phyloP scores from a whole-genome alignment of 441 rosid genomes.

The Gossypium laxum region DNA sequence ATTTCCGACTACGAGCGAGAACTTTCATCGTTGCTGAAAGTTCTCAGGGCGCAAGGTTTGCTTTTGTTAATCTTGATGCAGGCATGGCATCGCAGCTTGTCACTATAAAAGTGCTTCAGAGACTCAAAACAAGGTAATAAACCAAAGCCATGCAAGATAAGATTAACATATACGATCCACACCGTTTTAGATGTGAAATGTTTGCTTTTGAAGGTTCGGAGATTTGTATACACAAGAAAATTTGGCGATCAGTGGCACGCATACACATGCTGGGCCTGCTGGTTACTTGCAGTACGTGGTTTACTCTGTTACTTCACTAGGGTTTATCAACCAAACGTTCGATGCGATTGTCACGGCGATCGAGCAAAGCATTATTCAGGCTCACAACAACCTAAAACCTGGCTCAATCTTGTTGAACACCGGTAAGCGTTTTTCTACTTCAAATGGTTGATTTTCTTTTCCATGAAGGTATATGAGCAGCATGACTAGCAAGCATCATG shows the following conservation, averaged over 20 bases:
- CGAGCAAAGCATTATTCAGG: slow-evolving; percentile 40
- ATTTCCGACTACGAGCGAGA: slow-evolving; percentile 52
- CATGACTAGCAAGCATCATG: neutral
- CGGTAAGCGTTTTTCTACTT: slow-evolving; percentile 20
- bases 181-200: neutral
- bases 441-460: neutral
- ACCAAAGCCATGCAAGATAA: neutral
- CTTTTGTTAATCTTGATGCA: slow-evolving; percentile 53
- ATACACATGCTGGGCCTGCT: slow-evolving; percentile 55
- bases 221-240: slow-evolving; percentile 42
- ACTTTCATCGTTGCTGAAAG: slow-evolving; percentile 44
- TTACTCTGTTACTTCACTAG: slow-evolving; percentile 40
- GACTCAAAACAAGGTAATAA: slow-evolving; percentile 41
- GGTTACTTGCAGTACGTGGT: slow-evolving; percentile 52
- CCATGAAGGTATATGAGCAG: neutral
- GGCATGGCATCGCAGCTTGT: slow-evolving; percentile 66
- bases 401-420: slow-evolving; percentile 38
- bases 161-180: neutral
- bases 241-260: slow-evolving; percentile 48
- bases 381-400: slow-evolving; percentile 41
- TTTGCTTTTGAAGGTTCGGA: slow-evolving; percentile 30
- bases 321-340: slow-evolving; percentile 47
- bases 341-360: slow-evolving; percentile 39
- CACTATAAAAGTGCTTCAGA: slow-evolving; percentile 34
- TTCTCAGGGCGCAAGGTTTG: slow-evolving; percentile 34